Base-by-base conservation (phyloP, 1,284 basidiomycete species). In the Athelia psychrophila region DNA sequence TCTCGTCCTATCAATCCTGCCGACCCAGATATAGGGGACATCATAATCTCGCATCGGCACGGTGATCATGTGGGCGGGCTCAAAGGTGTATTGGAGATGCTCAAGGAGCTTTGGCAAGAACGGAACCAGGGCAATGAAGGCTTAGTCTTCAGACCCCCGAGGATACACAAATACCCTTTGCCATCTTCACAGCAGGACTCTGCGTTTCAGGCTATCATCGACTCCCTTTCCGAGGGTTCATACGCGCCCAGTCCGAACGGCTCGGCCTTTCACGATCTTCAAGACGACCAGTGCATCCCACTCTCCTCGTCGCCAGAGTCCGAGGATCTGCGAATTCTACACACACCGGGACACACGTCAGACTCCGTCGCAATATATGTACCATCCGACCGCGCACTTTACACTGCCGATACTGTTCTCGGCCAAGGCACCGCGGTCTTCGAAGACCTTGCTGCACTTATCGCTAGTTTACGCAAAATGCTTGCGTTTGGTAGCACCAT, bases 391-490 rank as follows among this genome's bases (percentile, higher is more conserved):
- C 64, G 75, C 38, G 86, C 81, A 1, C 75, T 95, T 22, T 91
- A 96, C 71, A 95, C 93, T 0, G 93, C 90, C 1, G 96, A 98
- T 69, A 92, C 88, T 5, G 85, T 98, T 4, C 81, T 98, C 20
- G 95, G 96, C 0, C 84, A 94, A 57, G 94, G 95, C 2, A 95
- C 94, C 0, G 83, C 93, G 1, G 86, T 96, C 2, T 98, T 98
- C 63, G 90, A 92, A 60, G 91, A 97, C 63, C 81, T 98, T 6
- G 75, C 76, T 0, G 64, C 78, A 1, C 97, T 97, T 64, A 71
- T 96, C 50, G 57, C 71, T 3, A 86, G 84, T 54, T 76, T 96
- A n/a, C 75, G 79, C 49, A 79, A 75, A 56, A 78, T 91, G 63
- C 70, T 84, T 13, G 70, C 75, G 2, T 76, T 80, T 53, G 54